Conservation (phyloP, 2,329 filamentous ascomycete species). For the Diaporthe caulivora region DNA sequence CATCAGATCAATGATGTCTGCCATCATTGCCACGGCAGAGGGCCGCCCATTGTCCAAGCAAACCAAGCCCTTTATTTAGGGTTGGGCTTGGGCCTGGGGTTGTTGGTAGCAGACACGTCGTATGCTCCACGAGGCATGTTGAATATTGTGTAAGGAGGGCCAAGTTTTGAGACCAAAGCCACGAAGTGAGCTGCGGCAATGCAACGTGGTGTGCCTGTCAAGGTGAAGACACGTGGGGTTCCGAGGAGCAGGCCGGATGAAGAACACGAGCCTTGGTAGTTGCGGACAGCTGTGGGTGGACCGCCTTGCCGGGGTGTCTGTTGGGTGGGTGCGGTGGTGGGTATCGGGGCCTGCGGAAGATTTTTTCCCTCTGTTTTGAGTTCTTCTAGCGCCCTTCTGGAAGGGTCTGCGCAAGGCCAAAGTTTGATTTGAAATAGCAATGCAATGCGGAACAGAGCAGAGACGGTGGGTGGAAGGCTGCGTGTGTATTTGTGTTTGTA, state of each 20-base stretch:
- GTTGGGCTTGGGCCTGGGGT: constrained; percentile 39
- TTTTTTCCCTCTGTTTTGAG: constrained; percentile 2
- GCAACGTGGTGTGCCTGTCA: neutral
- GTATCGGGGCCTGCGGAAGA: constrained; percentile 18
- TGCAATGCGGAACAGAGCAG: neutral
- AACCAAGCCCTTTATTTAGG: constrained; percentile 34
- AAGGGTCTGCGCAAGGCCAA: constrained; percentile 8
- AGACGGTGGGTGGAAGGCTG: neutral
- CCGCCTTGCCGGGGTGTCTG: constrained; percentile 20
- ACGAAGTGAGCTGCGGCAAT: neutral
- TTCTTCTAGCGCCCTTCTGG: constrained; percentile 39
- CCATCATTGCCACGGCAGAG: too few species aligned
- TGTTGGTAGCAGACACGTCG: constrained; percentile 39
- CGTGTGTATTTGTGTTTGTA: too few species aligned
- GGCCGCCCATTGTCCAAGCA: neutral
- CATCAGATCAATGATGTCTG: neutral
- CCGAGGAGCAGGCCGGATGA: neutral
- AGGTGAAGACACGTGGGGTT: constrained; percentile 20
- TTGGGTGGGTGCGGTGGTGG: constrained; percentile 24
- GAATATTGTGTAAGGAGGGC: neutral
- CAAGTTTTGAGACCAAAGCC: neutral
- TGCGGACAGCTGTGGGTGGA: constrained; percentile 18
- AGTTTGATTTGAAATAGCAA: neutral
- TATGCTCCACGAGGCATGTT: constrained; percentile 40
- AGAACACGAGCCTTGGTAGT: neutral